These are phyloP conservation scores for Leishmania aethiopica DNA, from an alignment of 208 protist species.

Conservation along the genomic window DNA sequence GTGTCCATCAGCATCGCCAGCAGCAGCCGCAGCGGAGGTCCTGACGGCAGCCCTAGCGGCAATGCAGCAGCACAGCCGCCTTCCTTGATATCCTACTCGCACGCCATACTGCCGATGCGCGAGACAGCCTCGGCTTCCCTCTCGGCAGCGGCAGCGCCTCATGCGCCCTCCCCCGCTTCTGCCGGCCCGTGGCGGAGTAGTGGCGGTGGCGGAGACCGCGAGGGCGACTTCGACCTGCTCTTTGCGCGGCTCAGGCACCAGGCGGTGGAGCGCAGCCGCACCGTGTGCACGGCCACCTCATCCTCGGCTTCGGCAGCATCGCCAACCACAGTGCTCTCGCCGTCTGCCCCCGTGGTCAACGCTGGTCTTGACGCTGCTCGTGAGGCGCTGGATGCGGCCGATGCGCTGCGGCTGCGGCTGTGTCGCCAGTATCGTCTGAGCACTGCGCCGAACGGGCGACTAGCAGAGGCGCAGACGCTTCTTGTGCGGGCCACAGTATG, in stretches of 20 bases:
- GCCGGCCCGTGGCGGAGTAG: not conserved
- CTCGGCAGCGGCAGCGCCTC: not conserved
- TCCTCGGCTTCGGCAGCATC: conserved; percentile 1
- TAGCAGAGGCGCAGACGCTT: conserved; percentile 21
- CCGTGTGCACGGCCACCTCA: not conserved
- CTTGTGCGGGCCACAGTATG: conserved; percentile 23
- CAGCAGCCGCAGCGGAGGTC: not conserved
- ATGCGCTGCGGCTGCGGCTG: conserved; percentile 22
- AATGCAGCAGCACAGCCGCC: not conserved
- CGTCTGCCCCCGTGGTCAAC: not conserved
- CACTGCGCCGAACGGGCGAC: conserved; percentile 16
- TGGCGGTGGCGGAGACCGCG: conserved; percentile 3
- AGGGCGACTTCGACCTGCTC: conserved; percentile 17
- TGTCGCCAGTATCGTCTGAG: conserved; percentile 19
- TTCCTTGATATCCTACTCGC: conserved; percentile 9
- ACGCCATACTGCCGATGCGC: conserved; percentile 9
- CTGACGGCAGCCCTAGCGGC: not conserved
- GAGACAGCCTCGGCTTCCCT: not conserved
- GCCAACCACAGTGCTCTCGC: not conserved
- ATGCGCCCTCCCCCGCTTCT: not conserved
- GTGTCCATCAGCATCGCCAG: not conserved
- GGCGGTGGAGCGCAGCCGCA: conserved; percentile 14
- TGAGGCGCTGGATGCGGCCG: conserved; percentile 14
- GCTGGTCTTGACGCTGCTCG: conserved; percentile 20
- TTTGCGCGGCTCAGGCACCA: conserved; percentile 32